Evolutionary conservation across 78 protist genomes (phyloP), one percentile per base, ranked within the genome.

Genomic region (Speleostelium caveatum): DNA sequence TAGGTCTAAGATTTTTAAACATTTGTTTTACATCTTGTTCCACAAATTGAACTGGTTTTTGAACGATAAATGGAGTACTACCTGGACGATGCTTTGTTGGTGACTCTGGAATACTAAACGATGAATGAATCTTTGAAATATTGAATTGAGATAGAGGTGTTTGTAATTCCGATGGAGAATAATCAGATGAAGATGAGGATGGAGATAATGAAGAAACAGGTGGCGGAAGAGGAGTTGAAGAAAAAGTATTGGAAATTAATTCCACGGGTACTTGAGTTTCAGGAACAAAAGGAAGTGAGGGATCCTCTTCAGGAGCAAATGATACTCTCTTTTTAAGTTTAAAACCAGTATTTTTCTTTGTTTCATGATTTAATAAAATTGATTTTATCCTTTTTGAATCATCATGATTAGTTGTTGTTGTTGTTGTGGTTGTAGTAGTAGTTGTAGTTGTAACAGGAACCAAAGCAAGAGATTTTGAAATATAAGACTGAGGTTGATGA

Each of bases 391-490:
- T 10, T 32, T 65, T 10, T 65, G 12, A 32, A 36, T 4, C 36
- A n/a, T n/a, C 36, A 24, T 19, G 30, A 36, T 7, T 56, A 55
- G 49, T 73, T 26, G 45, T 32, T 5, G 58, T 36, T 12, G 79
- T 3, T 8, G 75, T 69, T 1, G 63, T 69, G 10, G 74, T 67
- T 19, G 74, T 67, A 38, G 74, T 42, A 35, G 74, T 67, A 2
- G 74, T 67, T n/a, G 74, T n/a, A 16, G 8, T 6, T 67, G 3
- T 67, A 12, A 12, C 66, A 60, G 66, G 5, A 12, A 7, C 6
- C n/a, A n/a, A n/a, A n/a, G n/a, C n/a, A n/a, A 14, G 56, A 49
- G 56, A 49, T 49, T 16, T 16, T 49, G 56, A 49, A 49, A 49
- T 49, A 16, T 49, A n/a, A n/a, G n/a, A n/a, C n/a, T n/a, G n/a